Evolutionary conservation across 2,329 filamentous ascomycete species (phyloP), one percentile per base, ranked within the genome.

Genomic region (Alternaria hordeiaustralica): DNA sequence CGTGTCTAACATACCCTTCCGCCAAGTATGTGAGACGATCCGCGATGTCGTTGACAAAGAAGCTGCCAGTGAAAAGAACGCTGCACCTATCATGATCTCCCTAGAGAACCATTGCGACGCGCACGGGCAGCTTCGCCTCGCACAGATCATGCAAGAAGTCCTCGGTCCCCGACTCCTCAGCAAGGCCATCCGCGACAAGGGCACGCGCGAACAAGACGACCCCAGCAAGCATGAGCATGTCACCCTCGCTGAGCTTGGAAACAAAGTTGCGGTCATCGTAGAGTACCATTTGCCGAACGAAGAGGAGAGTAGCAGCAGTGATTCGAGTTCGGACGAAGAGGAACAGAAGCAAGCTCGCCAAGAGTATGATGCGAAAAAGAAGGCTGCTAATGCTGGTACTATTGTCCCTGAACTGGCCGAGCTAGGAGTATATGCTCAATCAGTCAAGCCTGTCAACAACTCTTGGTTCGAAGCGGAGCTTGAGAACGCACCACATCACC

Each of bases 381-480:
- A 86, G 71, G 75, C 83, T 1, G 79, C 82, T 0, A 80, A 81
- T 0, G 74, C 82, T 4, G 80, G 81, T 7, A 73, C 82, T 59
- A 90, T 92, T 68, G 82, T 91, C 21, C 88, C 89, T 0, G 89
- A 90, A 69, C 84, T 92, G 2, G 88, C 88, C 1, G 86, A 85
- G 45, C 82, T 92, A 0, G 89, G 89, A 4, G 88, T 92, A 2
- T 92, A 91, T 67, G 89, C 89, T 0, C 89, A 92, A 73, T 90
- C 88, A 0, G 88, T 91, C 60, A 92, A 92, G 73, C 89, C 89
- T 1, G 79, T 80, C 58, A 85, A 91, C 76, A 87, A 89, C 70
- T 89, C 88, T 0, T 92, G 89, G 89, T 90, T 85, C 72, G 85
- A 87, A 4, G 82, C 80, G 3, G 67, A 78, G 15, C 76, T 86